Evolutionary conservation across 2,329 filamentous ascomycete species (phyloP), one percentile per base, ranked within the genome.

Genomic region (Phaeosphaeria sp.): DNA sequence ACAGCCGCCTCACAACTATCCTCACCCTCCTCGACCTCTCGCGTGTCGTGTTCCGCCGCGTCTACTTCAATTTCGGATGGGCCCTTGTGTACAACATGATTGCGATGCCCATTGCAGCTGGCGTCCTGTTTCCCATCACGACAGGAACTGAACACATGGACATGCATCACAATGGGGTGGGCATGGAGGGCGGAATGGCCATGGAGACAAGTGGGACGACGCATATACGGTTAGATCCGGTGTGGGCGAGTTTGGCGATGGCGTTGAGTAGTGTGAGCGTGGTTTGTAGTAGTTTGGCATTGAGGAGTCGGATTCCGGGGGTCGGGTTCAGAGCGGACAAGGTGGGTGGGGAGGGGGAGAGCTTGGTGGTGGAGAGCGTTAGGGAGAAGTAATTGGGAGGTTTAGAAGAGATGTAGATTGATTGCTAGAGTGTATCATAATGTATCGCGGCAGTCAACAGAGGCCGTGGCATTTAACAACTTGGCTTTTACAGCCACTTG

Each of bases 161-260:
- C 67, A 72, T 62, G 72, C 76, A 62, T 54, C 71, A 72, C 51
- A 63, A 73, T 39, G 71, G 69, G 4, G 46, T 73, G 3, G 70
- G 63, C 0, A 73, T 72, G 72, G 62, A 72, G 44, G 71, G 62
- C 1, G 69, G 68, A 1, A 68, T 73, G 71, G 74, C 69, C 22
- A 82, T 81, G 47, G 73, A 75, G 3, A 69, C 72, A 18, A 55
- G 51, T 9, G 72, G 69, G 1, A 84, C 82, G 1, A 72, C 74
- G 27, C 89, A 90, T 72, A 77, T 92, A 20, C 80, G 85, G 59
- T 78, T 93, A 47, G 89, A 91, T 73, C 90, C 90, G 0, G 90
- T 91, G 1, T 97, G 93, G 93, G 94, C 93, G 5, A 90, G 89
- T 64, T 78, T 97, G 73, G 93, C 93, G 0, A 98, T 97, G 94